phyloP scores from a whole-genome alignment of 345 rosid species.

The Sisymbrium altissimum region DNA sequence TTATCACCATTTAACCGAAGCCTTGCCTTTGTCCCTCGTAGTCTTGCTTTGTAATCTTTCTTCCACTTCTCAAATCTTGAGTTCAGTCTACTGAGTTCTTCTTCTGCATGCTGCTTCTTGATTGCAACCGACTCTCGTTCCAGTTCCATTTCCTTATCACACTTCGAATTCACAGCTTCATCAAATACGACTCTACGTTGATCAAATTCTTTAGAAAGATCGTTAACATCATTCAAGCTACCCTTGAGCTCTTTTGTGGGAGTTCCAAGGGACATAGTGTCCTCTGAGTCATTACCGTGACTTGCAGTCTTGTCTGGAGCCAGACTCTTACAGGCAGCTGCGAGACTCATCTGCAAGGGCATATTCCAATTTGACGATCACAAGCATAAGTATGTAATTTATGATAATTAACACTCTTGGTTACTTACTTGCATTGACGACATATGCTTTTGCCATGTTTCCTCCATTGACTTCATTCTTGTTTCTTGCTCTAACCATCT shows the following conservation, averaged over 20 bases:
- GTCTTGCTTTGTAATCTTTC: constrained; percentile 70
- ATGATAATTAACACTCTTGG: neutral
- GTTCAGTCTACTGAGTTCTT: constrained; percentile 58
- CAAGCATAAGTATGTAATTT: neutral
- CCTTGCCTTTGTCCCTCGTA: constrained; percentile 59
- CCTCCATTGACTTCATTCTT: constrained; percentile 90
- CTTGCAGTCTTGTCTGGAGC: constrained; percentile 43
- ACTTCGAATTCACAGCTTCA: constrained; percentile 48
- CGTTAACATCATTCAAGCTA: constrained; percentile 37
- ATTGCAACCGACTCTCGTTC: constrained; percentile 29
- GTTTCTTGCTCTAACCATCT: constrained; percentile 74
- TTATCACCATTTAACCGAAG: constrained; percentile 48
- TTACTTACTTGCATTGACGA: constrained; percentile 59
- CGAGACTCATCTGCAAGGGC: constrained; percentile 59
- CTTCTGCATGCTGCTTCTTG: constrained; percentile 39
- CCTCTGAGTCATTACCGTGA: constrained; percentile 59
- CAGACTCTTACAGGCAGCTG: constrained; percentile 65
- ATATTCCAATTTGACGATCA: neutral
- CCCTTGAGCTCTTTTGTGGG: constrained; percentile 59
- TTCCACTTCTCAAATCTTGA: constrained; percentile 71
- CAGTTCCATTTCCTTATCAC: constrained; percentile 43
- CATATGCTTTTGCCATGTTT: constrained; percentile 87
- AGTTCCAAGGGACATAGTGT: constrained; percentile 52
- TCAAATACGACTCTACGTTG: constrained; percentile 55
- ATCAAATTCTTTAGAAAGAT: constrained; percentile 60